Conservation (phyloP, 306 rosid species). For the Ochetophila trinervis region DNA sequence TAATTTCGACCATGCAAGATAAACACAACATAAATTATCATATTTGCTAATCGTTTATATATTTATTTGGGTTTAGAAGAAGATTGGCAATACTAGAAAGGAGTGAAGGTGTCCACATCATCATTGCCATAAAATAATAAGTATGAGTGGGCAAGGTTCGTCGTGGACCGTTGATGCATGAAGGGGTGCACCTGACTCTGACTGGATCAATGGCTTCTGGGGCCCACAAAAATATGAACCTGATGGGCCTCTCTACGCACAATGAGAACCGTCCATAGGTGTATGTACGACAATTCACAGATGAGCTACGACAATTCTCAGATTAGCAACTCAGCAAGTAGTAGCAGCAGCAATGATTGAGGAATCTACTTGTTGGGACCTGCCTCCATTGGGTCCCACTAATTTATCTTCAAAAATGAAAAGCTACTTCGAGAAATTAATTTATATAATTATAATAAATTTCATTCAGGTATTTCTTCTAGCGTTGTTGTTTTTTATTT, state of each 20-base stretch:
- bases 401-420: background rate
- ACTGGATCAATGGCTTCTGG: background rate
- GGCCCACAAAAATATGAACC: background rate
- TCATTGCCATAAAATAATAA: too few species aligned
- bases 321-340: background rate
- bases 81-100: too few species aligned
- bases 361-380: conserved; percentile 16
- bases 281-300: conserved; percentile 4
- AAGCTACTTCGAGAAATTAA: too few species aligned
- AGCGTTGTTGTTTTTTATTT: too few species aligned
- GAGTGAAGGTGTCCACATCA: background rate
- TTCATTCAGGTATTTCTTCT: too few species aligned
- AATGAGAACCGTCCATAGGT: conserved; percentile 26
- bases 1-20: too few species aligned
- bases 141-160: background rate
- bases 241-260: background rate
- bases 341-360: conserved; percentile 2
- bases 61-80: too few species aligned
- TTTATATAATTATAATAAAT: too few species aligned
- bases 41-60: too few species aligned
- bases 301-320: background rate
- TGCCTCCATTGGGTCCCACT: background rate
- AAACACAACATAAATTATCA: too few species aligned
- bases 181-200: too few species aligned
- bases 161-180: background rate